Percentiles rank a stretch among this genome's conserved stretches.
These are phyloP conservation scores for Filosporella fistucella DNA, from an alignment of 495 filamentous ascomycete species.

Conservation along the genomic window DNA sequence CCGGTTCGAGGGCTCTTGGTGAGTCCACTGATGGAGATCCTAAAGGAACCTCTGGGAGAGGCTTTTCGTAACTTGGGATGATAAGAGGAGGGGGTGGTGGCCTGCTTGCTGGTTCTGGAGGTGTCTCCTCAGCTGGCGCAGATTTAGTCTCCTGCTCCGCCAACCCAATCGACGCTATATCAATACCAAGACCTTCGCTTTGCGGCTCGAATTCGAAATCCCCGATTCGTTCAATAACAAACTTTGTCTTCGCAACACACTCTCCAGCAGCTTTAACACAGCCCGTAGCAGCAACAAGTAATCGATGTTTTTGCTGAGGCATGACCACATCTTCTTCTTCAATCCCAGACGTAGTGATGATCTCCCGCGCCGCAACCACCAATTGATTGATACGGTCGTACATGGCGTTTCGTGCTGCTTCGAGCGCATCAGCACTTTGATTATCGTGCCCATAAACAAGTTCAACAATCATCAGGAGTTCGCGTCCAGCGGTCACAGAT, in stretches of 20 bases:
- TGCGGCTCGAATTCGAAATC: conserved; percentile 81
- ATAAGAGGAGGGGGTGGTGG: conserved; percentile 23
- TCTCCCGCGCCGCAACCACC: conserved; percentile 72
- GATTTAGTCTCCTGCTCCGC: conserved; percentile 5
- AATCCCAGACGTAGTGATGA: conserved; percentile 56
- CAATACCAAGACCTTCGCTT: conserved; percentile 39
- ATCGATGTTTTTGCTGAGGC: conserved; percentile 70
- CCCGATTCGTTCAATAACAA: conserved; percentile 83
- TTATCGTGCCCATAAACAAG: conserved; percentile 74
- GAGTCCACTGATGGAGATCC: conserved; percentile 16
- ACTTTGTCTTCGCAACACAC: conserved; percentile 79
- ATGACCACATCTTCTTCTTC: conserved; percentile 73
- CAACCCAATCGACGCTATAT: conserved; percentile 36
- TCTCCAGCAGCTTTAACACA: conserved; percentile 90
- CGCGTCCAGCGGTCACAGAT: conserved; percentile 74
- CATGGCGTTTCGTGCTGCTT: conserved; percentile 71
- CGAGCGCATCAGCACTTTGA: conserved; percentile 57
- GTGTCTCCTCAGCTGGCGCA: not conserved
- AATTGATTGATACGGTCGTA: conserved; percentile 74
- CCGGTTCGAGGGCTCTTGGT: conserved; percentile 23
- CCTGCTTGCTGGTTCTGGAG: conserved; percentile 23
- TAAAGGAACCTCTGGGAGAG: conserved; percentile 36
- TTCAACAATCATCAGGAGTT: conserved; percentile 75
- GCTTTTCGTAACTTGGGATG: conserved; percentile 34
- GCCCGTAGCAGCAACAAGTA: conserved; percentile 77